phyloP scores from a whole-genome alignment of 208 protist genomes.

The Jaenimonas drosophilae region DNA sequence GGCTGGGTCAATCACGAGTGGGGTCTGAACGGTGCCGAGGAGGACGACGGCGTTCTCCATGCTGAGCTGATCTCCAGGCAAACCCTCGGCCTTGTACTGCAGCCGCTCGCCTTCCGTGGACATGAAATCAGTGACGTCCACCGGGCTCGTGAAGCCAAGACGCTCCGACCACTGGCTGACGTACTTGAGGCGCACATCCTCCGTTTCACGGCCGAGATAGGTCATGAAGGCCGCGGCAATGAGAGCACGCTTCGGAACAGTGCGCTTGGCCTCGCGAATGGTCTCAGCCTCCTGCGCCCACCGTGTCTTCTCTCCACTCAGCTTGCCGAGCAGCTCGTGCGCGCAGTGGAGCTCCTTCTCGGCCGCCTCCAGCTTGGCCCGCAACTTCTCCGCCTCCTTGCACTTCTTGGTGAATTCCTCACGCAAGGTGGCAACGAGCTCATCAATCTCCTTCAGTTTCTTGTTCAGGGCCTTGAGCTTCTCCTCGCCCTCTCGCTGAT shows the following conservation, averaged over 20 bases:
- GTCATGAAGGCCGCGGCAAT: slow-evolving; percentile 88
- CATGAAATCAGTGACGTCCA: slow-evolving; percentile 83
- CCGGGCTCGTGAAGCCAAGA: slow-evolving; percentile 21
- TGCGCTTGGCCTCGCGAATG: slow-evolving; percentile 51
- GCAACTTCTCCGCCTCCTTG: slow-evolving; percentile 89
- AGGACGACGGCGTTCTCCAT: slow-evolving; percentile 96
- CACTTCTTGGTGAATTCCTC: slow-evolving; percentile 87
- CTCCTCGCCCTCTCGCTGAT: slow-evolving; percentile 66
- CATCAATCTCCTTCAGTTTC: slow-evolving; percentile 85
- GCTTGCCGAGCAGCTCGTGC: slow-evolving; percentile 91
- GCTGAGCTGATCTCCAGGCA: slow-evolving; percentile 92
- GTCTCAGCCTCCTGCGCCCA: slow-evolving; percentile 82
- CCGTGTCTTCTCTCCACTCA: slow-evolving; percentile 91
- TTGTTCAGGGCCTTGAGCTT: slow-evolving; percentile 68
- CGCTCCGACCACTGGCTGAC: slow-evolving; percentile 75
- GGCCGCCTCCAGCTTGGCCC: slow-evolving; percentile 77
- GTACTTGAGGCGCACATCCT: slow-evolving; percentile 68
- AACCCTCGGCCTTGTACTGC: slow-evolving; percentile 92
- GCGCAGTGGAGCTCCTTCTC: slow-evolving; percentile 86
- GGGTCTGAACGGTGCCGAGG: slow-evolving; percentile 73
- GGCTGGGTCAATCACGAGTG: slow-evolving; percentile 95
- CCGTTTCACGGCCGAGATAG: slow-evolving; percentile 82
- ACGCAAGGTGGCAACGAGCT: slow-evolving; percentile 64
- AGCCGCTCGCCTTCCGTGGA: slow-evolving; percentile 91
- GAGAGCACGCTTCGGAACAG: slow-evolving; percentile 81